Evolutionary conservation across 768 basidiomycete genomes (phyloP).

Genomic region (Suillus placidus): DNA sequence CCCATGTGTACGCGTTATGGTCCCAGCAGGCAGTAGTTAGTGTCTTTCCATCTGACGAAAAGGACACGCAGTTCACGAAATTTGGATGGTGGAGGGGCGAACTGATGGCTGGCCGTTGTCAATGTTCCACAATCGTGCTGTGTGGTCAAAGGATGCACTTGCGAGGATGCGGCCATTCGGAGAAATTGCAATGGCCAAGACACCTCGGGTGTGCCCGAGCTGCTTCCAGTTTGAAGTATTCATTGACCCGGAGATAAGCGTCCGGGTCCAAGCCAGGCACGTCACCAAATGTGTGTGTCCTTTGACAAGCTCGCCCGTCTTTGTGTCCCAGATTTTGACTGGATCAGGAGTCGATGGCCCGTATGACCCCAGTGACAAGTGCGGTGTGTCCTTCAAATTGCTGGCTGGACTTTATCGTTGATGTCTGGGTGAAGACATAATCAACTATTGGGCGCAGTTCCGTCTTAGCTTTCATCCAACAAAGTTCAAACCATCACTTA

Average conservation of each 20-base stretch:
- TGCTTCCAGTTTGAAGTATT: too few species aligned
- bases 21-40: neutral
- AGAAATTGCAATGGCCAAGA: too few species aligned
- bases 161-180: too few species aligned
- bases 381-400: neutral
- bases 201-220: too few species aligned
- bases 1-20: neutral
- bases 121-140: too few species aligned
- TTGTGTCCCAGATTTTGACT: neutral
- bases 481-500: neutral
- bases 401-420: neutral
- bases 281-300: too few species aligned
- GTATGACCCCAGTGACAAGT: neutral
- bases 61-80: accelerated
- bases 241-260: too few species aligned
- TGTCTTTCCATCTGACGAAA: too few species aligned
- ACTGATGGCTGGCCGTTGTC: too few species aligned
- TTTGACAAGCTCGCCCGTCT: neutral
- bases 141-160: too few species aligned
- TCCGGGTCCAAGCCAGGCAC: neutral
- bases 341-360: too few species aligned
- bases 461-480: neutral
- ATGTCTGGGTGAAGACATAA: neutral
- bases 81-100: too few species aligned
- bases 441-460: neutral